A percentile compares a stretch with the other conserved stretches of the same genome.
Evolutionary conservation across 2,329 filamentous ascomycete species (phyloP).

Genomic region (Aspergillus sp.): DNA sequence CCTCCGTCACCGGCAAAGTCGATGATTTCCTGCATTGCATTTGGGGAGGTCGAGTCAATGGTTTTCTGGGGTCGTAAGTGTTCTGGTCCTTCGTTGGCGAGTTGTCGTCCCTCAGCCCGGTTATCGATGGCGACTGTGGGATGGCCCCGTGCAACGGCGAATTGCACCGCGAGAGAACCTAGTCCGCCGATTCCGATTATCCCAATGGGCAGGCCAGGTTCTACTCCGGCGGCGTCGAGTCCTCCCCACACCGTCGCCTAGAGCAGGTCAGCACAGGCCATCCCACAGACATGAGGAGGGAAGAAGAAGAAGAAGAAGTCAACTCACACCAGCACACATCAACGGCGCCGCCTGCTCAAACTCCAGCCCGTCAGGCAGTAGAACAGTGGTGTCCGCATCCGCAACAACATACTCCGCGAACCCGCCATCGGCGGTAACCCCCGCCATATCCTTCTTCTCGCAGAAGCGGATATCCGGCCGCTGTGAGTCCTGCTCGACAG

Average conservation of each 20-base stretch:
- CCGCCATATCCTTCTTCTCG: conserved; percentile 14
- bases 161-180: conserved; percentile 20
- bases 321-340: conserved; percentile 21
- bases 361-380: conserved; percentile 13
- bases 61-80: neutral
- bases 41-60: neutral
- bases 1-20: neutral
- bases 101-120: conserved; percentile 6
- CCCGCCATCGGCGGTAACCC: conserved; percentile 15
- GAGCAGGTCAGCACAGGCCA: too few relatives aligned
- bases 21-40: neutral
- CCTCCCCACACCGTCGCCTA: conserved; percentile 19
- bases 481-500: neutral
- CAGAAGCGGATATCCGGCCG: conserved; percentile 17
- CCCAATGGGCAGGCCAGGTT: conserved; percentile 4
- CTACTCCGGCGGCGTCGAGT: neutral
- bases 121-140: conserved; percentile 20
- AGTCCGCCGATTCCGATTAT: conserved; percentile 20
- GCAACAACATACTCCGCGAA: conserved; percentile 23
- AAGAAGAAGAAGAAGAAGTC: neutral
- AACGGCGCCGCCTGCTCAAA: conserved; percentile 23
- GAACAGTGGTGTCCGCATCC: conserved; percentile 13
- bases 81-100: neutral
- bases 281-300: neutral
- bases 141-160: conserved; percentile 17